Evolutionary conservation across 768 basidiomycete genomes (phyloP), one percentile per base, ranked within the genome.

Genomic region (Mycena alexandri): DNA sequence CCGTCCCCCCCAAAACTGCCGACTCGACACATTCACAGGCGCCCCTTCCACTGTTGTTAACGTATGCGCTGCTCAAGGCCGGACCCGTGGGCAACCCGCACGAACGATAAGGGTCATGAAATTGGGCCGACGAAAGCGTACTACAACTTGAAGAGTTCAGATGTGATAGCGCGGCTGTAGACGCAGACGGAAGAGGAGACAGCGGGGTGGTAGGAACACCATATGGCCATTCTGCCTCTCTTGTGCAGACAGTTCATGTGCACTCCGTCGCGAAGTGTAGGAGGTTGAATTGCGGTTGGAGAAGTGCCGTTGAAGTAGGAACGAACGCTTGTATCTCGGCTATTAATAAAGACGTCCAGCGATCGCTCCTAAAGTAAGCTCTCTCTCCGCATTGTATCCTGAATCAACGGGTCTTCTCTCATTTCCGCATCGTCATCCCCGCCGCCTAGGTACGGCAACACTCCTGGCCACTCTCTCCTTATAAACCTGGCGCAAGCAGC

Each of bases 181-280:
- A 63, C 47, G 52, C 69, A 70, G 19, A 70, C 69, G 56, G 64
- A 60, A 38, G 61, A 70, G 29, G 69, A 38, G 24, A 70, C 69
- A 46, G 48, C 34, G 38, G 11, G 38, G 38, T 9, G 38, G 38
- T 38, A 14, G 38, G 29, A 29, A 29, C 29, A 29, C 29, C 29
- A 29, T 29, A 29, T 29, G 29, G 29, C 6, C 29, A 3, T 29
- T 29, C 29, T 29, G 29, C 29, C 6, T 29, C 3, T 29, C 29
- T 29, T 29, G 3, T 29, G 13, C 14, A 33, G 6, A 34, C 8
- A 6, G 13, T 2, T 25, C 29, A 29, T 5, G 5, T 38, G 25
- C 8, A 21, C 24, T 17, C 51, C 51, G 14, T 34, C 29, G 12
- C 16, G 29, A 29, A 29, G 6, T 22, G 19, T 34, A 5, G 34